Evolutionary conservation across 352 stramenopile species (phyloP).

Genomic region (Globisporangium takayamanum): DNA sequence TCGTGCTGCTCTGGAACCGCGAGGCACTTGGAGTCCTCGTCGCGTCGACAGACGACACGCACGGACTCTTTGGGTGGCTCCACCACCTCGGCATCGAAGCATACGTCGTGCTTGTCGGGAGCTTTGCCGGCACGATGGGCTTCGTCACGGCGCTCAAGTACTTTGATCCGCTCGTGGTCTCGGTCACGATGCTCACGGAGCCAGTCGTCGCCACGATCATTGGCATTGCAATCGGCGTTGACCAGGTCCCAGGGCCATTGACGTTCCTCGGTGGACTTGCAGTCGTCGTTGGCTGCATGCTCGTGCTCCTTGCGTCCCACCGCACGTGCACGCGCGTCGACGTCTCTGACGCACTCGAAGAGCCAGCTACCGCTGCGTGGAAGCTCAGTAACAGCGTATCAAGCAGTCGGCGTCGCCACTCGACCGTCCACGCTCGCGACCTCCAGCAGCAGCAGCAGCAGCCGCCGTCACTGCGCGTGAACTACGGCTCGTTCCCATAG

Average conservation of each 20-base stretch:
- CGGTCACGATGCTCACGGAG: constrained; percentile 48
- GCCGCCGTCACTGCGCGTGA: constrained; percentile 7
- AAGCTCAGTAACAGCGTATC: not conserved
- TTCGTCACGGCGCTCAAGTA: constrained; percentile 50
- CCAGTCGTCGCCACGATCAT: constrained; percentile 41
- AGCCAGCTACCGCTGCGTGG: not conserved
- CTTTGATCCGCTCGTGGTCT: constrained; percentile 56
- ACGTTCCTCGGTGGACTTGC: constrained; percentile 35
- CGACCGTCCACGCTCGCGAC: constrained; percentile 3
- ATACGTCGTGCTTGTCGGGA: constrained; percentile 44
- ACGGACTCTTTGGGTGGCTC: constrained; percentile 37
- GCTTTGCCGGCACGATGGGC: constrained; percentile 42
- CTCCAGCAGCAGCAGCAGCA: constrained; percentile 5
- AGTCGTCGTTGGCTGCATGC: constrained; percentile 31
- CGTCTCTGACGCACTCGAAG: constrained; percentile 28
- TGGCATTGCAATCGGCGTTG: constrained; percentile 35
- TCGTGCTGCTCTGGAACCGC: constrained; percentile 20
- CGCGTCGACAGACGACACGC: constrained; percentile 10
- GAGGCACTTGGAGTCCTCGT: constrained; percentile 3
- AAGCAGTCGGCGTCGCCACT: constrained; percentile 8
- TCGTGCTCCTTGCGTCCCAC: constrained; percentile 37
- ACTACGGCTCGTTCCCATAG: constrained; percentile 22
- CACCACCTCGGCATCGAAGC: constrained; percentile 40
- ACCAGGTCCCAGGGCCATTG: constrained; percentile 22
- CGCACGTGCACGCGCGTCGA: constrained; percentile 27